Evolutionary conservation across 1,139 yeast genomes (phyloP), one percentile per base, ranked within the genome.

Genomic region (Diutina neorugosa): DNA sequence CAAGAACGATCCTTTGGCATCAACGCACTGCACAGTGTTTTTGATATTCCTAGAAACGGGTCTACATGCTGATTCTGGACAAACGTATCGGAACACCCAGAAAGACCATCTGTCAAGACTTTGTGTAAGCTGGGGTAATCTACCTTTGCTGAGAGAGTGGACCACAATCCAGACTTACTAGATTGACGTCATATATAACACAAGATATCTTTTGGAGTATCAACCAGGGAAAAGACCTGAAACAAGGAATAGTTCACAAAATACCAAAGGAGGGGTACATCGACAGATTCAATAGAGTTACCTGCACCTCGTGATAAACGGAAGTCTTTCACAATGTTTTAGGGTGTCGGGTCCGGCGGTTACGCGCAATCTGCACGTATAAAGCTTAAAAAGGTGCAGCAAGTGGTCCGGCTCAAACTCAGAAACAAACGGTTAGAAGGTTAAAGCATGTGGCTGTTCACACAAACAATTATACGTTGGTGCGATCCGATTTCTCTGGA

Each of bases 81-180:
- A 19, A 41, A 19, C 42, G n/a, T 9, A 31, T 31, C 37, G 37
- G 14, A 9, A 27, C 21, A 18, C 20, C 21, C 25, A 16, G 19
- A n/a, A 23, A 20, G n/a, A 8, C n/a, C 21, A 12, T 43, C 14
- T n/a, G 21, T n/a, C 16, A 69, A 65, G 12, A 63, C 67, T 54
- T 66, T 69, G 21, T 70, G 65, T 52, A 61, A 68, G 20, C 63
- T 66, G 51, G 65, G 69, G 42, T 58, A 63, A 55, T 60, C 61
- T 54, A 23, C n/a, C n/a, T n/a, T n/a, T n/a, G n/a, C n/a, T n/a
- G n/a, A n/a, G n/a, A n/a, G n/a, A n/a, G n/a, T n/a, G n/a, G n/a
- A n/a, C n/a, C n/a, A n/a, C n/a, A n/a, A n/a, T n/a, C n/a, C n/a
- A n/a, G n/a, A n/a, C n/a, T n/a, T n/a, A n/a, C n/a, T n/a, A n/a